These are phyloP conservation scores for Aspergillus sp. DNA, from an alignment of 2,329 filamentous ascomycete genomes.

Conservation along the genomic window DNA sequence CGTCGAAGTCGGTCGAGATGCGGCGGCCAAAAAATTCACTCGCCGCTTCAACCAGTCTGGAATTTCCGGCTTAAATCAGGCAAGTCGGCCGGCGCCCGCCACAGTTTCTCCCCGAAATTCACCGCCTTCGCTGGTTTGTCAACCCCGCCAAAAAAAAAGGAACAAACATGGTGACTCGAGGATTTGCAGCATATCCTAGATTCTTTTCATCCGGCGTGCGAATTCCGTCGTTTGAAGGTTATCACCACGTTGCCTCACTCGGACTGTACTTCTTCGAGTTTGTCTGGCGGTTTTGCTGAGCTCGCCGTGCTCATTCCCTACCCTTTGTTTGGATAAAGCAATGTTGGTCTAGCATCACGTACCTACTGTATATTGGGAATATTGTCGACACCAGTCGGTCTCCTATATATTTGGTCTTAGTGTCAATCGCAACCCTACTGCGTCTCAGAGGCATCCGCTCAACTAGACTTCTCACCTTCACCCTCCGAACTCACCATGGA, in stretches of 20 bases:
- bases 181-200: not conserved
- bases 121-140: constrained; percentile 36
- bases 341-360: constrained; percentile 21
- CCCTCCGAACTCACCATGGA: constrained; percentile 34
- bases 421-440: not conserved
- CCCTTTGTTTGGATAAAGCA: constrained; percentile 7
- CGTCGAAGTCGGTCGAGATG: constrained; percentile 15
- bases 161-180: constrained; percentile 22
- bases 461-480: not conserved
- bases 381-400: not conserved
- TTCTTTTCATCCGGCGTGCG: not conserved
- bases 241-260: not conserved
- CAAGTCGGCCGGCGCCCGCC: constrained; percentile 35
- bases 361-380: constrained; percentile 3
- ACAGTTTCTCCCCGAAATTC: constrained; percentile 29
- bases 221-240: not conserved
- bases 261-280: not conserved
- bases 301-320: not conserved
- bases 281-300: not conserved
- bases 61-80: constrained; percentile 37
- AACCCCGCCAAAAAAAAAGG: constrained; percentile 35
- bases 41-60: not conserved
- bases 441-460: not conserved
- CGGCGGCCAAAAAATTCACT: constrained; percentile 18
- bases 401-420: not conserved